A percentile compares a stretch with the other conserved stretches of the same genome.
Conservation (phyloP, 1,284 basidiomycete species). For the Cutaneotrichosporon spelunceum region DNA sequence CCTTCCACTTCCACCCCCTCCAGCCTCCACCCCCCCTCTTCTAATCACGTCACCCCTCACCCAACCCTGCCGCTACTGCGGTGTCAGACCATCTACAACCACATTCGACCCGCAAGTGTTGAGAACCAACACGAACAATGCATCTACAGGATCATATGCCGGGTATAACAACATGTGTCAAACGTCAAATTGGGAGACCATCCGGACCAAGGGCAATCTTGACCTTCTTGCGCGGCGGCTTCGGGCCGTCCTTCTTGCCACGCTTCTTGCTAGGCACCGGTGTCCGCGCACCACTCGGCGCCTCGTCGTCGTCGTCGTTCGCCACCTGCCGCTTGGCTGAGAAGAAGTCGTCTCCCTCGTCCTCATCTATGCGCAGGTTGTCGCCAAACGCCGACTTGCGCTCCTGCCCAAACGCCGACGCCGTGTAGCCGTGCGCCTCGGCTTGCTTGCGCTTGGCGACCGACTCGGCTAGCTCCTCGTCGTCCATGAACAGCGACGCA, state of each 20-base stretch:
- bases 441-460: conserved; percentile 51
- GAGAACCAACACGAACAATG: too few relatives aligned
- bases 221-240: conserved; percentile 42
- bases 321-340: conserved; percentile 15
- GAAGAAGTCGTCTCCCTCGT: conserved; percentile 49
- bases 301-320: conserved; percentile 24
- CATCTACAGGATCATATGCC: conserved; percentile 7
- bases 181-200: conserved; percentile 35
- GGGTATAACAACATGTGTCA: conserved; percentile 4
- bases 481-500: conserved; percentile 89
- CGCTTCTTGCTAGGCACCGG: conserved; percentile 23
- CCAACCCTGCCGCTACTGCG: too few relatives aligned
- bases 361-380: conserved; percentile 34
- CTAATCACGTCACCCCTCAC: too few relatives aligned
- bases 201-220: conserved; percentile 47
- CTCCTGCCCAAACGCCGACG: conserved; percentile 18
- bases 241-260: conserved; percentile 17
- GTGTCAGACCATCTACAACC: too few relatives aligned
- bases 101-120: too few relatives aligned
- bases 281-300: conserved; percentile 28
- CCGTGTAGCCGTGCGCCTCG: conserved; percentile 48
- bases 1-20: too few relatives aligned
- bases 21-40: too few relatives aligned
- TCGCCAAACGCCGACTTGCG: conserved; percentile 38
- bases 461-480: conserved; percentile 60